Evolutionary conservation across 2,329 filamentous ascomycete genomes (phyloP), one percentile per base, ranked within the genome.

Genomic region (Delphinella strobiligena): DNA sequence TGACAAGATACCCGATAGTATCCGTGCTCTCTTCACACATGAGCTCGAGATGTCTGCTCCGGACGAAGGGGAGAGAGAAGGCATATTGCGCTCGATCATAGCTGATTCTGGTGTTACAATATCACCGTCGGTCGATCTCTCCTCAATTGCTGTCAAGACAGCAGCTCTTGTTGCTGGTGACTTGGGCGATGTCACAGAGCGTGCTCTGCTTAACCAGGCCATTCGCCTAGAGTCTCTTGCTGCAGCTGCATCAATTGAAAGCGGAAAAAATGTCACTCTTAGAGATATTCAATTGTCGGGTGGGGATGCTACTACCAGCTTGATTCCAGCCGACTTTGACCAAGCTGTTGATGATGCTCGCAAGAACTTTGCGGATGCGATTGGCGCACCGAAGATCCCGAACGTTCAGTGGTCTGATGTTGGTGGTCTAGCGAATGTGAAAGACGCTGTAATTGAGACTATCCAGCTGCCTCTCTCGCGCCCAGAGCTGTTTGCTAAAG

Each of bases 381-480:
- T 98, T 47, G 91, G 91, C 17, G 91, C 91, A 4, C 91, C 91
- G 2, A 96, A 96, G 71, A 96, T 96, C 46, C 91, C 89, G 5
- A 95, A 94, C 47, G 91, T 98, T 5, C 81, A 81, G 16, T 98
- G 89, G 89, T 82, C 89, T 49, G 89, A 98, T 58, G 89, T 98
- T 15, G 89, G 89, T 59, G 89, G 91, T 36, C 71, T 96, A 22
- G 79, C 82, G 19, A 87, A 94, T 51, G 88, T 96, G 58, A 96
- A 96, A 66, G 87, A 94, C 49, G 88, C 89, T n/a, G 82, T 96
- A 38, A 84, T 86, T 58, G 91, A 96, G 60, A 96, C 91, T 0
- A 96, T 96, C 39, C 89, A 95, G 58, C 70, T 96, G 27, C 91
- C 89, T 0, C 73, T 96, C 1, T 85, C 93, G 46, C 74, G 88